Conservation (phyloP, 2,329 filamentous ascomycete species). For the Dothiorella sarmentorum region DNA sequence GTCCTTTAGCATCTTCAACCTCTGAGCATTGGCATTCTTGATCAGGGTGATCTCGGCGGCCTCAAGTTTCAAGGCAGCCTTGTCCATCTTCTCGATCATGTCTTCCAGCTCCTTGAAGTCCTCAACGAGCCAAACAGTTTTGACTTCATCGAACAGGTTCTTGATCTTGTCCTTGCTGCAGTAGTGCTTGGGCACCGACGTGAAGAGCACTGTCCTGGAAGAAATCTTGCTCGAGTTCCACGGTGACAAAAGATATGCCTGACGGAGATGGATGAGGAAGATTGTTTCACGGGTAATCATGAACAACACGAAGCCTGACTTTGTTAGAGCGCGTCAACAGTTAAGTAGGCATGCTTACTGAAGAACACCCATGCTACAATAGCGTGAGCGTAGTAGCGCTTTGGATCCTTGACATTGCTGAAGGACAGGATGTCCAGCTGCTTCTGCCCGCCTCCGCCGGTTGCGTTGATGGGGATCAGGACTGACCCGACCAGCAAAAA, state of each 20-base stretch:
- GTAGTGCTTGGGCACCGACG: slow-evolving; percentile 43
- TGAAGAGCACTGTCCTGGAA: slow-evolving; percentile 47
- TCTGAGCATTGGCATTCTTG: slow-evolving; percentile 59
- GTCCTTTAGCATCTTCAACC: slow-evolving; percentile 63
- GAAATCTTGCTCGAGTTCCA: slow-evolving; percentile 45
- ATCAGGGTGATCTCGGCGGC: slow-evolving; percentile 44
- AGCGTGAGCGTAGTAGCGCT: slow-evolving; percentile 45
- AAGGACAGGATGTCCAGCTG: slow-evolving; percentile 40
- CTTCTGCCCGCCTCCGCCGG: slow-evolving; percentile 34
- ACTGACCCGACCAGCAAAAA: slow-evolving; percentile 45
- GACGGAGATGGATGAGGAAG: slow-evolving; percentile 47
- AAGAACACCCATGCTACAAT: slow-evolving; percentile 28
- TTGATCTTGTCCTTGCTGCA: slow-evolving; percentile 40
- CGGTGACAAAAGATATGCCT: slow-evolving; percentile 46
- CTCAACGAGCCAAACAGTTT: slow-evolving; percentile 46
- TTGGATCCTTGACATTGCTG: slow-evolving; percentile 33
- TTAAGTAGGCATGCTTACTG: slow-evolving; percentile 2
- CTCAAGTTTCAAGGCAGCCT: slow-evolving; percentile 43
- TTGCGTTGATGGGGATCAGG: slow-evolving; percentile 47
- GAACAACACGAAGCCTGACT: slow-evolving; percentile 38
- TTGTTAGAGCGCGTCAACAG: neutral
- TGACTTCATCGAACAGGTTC: slow-evolving; percentile 38
- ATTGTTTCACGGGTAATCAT: slow-evolving; percentile 47
- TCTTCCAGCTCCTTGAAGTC: slow-evolving; percentile 45
- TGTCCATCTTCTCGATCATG: slow-evolving; percentile 44